Conservation (phyloP, 495 filamentous ascomycete species). For the Echria macrotheca region DNA sequence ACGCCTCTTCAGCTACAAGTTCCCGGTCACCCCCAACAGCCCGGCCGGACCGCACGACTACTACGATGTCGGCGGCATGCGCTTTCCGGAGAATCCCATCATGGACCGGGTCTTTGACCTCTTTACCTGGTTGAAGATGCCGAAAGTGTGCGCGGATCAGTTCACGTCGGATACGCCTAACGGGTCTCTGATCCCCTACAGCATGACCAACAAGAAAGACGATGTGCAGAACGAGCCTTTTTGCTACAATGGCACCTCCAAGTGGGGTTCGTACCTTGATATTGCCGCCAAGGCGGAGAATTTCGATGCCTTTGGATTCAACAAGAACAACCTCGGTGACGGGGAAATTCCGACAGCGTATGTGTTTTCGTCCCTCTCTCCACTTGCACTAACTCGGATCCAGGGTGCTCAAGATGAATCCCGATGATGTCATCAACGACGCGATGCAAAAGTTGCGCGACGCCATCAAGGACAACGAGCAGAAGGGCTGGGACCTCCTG, state of each 20-base stretch:
- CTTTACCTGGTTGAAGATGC: neutral
- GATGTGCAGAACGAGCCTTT: neutral
- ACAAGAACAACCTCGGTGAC: too few relatives aligned
- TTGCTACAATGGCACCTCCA: conserved; percentile 3
- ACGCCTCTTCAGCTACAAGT: conserved; percentile 28
- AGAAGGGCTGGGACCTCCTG: too few relatives aligned
- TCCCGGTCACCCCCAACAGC: conserved; percentile 5
- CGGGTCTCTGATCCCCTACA: neutral
- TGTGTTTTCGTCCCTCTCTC: neutral
- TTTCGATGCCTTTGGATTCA: neutral
- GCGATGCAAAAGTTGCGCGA: neutral
- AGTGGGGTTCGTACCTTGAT: neutral
- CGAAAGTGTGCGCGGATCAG: neutral
- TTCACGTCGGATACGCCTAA: neutral
- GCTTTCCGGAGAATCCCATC: conserved; percentile 29
- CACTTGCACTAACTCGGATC: neutral
- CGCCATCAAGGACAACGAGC: neutral
- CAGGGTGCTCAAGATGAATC: neutral
- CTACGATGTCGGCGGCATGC: conserved; percentile 42
- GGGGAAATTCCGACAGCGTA: too few relatives aligned
- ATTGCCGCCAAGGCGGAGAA: neutral
- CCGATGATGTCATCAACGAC: neutral
- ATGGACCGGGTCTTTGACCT: conserved; percentile 19
- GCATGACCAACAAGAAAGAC: neutral
- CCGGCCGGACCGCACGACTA: conserved; percentile 38